Base-by-base conservation (phyloP, 2,329 filamentous ascomycete genomes). In the Beauveria brongniartii region DNA sequence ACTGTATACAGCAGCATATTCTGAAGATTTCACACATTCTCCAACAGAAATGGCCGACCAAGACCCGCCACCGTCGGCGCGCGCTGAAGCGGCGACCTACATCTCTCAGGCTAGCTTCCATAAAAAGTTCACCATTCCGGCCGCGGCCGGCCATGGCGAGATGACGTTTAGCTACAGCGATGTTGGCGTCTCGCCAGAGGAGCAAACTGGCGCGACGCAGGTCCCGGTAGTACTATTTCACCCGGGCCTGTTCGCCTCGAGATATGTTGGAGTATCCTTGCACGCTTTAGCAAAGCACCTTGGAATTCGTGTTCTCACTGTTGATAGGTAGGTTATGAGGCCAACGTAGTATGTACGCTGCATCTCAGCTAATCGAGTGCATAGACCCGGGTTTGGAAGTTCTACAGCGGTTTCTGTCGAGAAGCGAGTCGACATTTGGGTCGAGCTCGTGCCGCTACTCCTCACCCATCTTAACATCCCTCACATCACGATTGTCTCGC, bases 391-490 rank as follows among this genome's bases (percentile, higher is more conserved):
- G 57, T 69, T 54, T 65, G 71, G 63, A 61, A 64, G 64, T 26
- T 68, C 66, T 12, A 64, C 64, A 1, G 59, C 63, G 50, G 62
- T 68, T 8, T 54, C 63, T 10, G 50, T 65, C 3, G 59, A 63
- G 1, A 63, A 66, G 30, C 64, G 67, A 14, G 60, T 69, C 26
- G 46, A 63, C 3, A 37, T 61, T 34, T 71, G 67, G 67, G 41
- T 71, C 2, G 71, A 71, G 55, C 64, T 70, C 6, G 69, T 75
- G 22, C 67, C 69, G 5, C 68, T 67, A 3, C 65, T 77, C 1
- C 67, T 77, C 12, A 54, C 66, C 26, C 72, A 73, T 51, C 69
- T 77, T 5, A 59, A 53, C 37, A 68, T 76, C 43, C 46, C 60
- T 5, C 70, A 74, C 57, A 67, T 74, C 24, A 66, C 68, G 0